Conservation (phyloP, 2,329 filamentous ascomycete genomes). For the Exutisphaerella laricina region DNA sequence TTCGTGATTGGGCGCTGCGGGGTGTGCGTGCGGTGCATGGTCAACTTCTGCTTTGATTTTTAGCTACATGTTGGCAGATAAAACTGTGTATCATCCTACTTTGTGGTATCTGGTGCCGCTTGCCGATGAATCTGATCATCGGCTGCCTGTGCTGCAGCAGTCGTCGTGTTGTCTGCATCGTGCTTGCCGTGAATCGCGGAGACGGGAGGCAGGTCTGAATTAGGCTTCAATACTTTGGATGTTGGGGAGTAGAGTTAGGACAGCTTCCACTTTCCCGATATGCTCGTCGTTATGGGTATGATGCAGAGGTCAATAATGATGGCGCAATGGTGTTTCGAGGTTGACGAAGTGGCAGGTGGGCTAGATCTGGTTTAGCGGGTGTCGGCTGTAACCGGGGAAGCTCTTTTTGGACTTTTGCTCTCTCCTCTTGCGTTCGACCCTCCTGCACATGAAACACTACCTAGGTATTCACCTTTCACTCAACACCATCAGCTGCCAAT, state of each 20-base stretch:
- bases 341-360: too few species aligned
- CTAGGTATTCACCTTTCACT: too few species aligned
- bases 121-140: constrained; percentile 49
- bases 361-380: too few species aligned
- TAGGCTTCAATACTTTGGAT: background rate
- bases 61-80: constrained; percentile 15
- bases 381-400: too few species aligned
- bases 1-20: constrained; percentile 59
- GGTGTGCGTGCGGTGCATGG: constrained; percentile 68
- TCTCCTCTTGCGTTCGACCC: background rate
- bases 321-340: too few species aligned
- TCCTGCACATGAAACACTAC: too few species aligned
- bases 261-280: too few species aligned
- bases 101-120: constrained; percentile 39
- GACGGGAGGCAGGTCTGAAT: background rate
- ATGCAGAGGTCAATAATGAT: too few species aligned
- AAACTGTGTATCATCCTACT: constrained; percentile 31
- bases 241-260: too few species aligned
- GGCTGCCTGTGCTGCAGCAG: constrained; percentile 46
- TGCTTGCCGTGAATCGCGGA: constrained; percentile 11
- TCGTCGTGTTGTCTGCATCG: constrained; percentile 43
- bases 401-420: constrained; percentile 3
- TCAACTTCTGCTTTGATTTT: constrained; percentile 55
- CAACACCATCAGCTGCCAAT: too few species aligned
- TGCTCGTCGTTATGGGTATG: too few species aligned